Conservation (phyloP, 2,329 filamentous ascomycete genomes). For the Rutstroemia sp. region DNA sequence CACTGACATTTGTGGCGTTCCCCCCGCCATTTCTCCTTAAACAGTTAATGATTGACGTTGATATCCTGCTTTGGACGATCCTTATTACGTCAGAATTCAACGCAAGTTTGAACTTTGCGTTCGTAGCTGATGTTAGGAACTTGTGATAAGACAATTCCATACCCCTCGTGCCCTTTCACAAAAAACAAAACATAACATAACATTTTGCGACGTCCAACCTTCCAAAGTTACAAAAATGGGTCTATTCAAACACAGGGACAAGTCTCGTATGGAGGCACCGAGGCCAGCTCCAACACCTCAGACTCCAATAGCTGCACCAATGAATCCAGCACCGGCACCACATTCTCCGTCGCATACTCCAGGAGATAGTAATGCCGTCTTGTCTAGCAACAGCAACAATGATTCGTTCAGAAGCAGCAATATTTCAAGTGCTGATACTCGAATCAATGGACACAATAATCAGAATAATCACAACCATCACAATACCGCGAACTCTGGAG, state of each 20-base stretch:
- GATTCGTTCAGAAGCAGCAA: slow-evolving; percentile 9
- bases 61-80: too few relatives aligned
- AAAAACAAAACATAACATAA: too few relatives aligned
- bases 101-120: too few relatives aligned
- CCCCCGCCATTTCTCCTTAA: too few relatives aligned
- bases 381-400: not conserved
- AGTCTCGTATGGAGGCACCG: not conserved
- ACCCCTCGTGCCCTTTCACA: too few relatives aligned
- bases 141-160: too few relatives aligned
- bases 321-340: too few relatives aligned
- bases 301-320: not conserved
- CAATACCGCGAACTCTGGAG: not conserved
- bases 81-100: too few relatives aligned
- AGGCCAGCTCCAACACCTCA: not conserved
- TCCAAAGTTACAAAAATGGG: slow-evolving; percentile 2
- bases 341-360: not conserved
- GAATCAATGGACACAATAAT: slow-evolving; percentile 3
- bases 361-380: not conserved
- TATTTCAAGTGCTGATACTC: slow-evolving; percentile 9
- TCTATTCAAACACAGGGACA: slow-evolving; percentile 5
- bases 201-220: too few relatives aligned
- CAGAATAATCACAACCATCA: slow-evolving; percentile 1
- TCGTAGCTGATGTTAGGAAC: too few relatives aligned
- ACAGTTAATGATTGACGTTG: too few relatives aligned
- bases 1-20: too few relatives aligned